A percentile compares a stretch with the other conserved stretches of the same genome.
Conservation (phyloP, 129 eudicot species). For the Flaveria linearis region DNA sequence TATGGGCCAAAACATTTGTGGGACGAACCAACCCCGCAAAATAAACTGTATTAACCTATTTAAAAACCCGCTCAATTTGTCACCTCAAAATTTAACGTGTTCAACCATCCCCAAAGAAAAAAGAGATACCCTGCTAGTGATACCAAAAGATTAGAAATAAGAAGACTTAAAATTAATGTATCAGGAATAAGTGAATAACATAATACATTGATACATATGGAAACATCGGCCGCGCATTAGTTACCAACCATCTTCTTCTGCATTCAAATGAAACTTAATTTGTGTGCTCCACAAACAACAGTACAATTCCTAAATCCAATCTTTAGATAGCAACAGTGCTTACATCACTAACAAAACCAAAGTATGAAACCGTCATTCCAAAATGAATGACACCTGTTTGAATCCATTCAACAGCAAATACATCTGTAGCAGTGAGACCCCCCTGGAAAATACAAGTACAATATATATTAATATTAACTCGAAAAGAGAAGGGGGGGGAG, state of each 20-base stretch:
- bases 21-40: neutral
- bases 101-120: conserved; percentile 7
- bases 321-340: conserved; percentile 20
- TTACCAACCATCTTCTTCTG: neutral
- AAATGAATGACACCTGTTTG: conserved; percentile 88
- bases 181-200: neutral
- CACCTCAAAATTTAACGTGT: neutral
- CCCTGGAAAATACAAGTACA: conserved; percentile 59
- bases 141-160: neutral
- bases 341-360: conserved; percentile 96
- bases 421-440: conserved; percentile 97
- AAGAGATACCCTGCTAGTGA: neutral
- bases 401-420: conserved; percentile 93
- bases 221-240: neutral
- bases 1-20: neutral
- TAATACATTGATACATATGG: neutral
- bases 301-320: neutral
- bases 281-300: neutral
- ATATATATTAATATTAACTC: conserved; percentile 14
- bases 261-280: conserved; percentile 14
- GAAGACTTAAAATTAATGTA: neutral
- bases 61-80: neutral
- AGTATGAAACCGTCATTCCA: conserved; percentile 93
- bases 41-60: neutral
- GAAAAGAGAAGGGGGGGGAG: too few species aligned